Evolutionary conservation across 768 basidiomycete genomes (phyloP).

Genomic region (Naganishia onofrii): DNA sequence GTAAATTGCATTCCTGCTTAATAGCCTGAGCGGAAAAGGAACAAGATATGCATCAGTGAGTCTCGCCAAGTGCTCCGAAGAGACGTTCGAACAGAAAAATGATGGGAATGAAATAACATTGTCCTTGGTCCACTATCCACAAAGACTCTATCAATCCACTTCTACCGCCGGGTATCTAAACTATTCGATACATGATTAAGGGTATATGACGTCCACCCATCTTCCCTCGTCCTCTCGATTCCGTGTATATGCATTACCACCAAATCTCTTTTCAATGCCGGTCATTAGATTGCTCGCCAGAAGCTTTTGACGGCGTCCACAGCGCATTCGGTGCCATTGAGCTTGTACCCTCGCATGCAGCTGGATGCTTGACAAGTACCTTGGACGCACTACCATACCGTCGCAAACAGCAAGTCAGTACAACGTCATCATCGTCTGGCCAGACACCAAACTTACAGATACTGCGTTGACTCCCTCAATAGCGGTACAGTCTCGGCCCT

Average conservation of each 20-base stretch:
- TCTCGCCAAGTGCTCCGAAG: too few species aligned
- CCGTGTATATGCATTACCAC: not conserved
- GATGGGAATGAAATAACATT: too few species aligned
- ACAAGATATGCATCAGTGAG: too few species aligned
- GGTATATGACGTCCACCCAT: too few species aligned
- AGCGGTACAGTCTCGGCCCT: not conserved
- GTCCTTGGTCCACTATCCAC: too few species aligned
- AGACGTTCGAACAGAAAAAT: too few species aligned
- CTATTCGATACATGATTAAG: too few species aligned
- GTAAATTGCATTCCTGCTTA: too few species aligned
- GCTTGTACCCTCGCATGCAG: conserved; percentile 5
- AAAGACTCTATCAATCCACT: too few species aligned
- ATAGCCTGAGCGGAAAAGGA: too few species aligned
- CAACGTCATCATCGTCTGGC: not conserved
- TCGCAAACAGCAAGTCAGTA: not conserved
- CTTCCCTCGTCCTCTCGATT: not conserved
- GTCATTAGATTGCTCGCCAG: not conserved
- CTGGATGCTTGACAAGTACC: not conserved
- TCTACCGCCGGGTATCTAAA: too few species aligned
- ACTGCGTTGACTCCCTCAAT: not conserved
- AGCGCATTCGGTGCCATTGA: conserved; percentile 1
- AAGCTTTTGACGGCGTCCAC: not conserved
- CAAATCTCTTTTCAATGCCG: not conserved
- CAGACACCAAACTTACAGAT: not conserved
- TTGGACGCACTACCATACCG: not conserved